Evolutionary conservation across 306 rosid genomes (phyloP).

Genomic region (Delonix regia): DNA sequence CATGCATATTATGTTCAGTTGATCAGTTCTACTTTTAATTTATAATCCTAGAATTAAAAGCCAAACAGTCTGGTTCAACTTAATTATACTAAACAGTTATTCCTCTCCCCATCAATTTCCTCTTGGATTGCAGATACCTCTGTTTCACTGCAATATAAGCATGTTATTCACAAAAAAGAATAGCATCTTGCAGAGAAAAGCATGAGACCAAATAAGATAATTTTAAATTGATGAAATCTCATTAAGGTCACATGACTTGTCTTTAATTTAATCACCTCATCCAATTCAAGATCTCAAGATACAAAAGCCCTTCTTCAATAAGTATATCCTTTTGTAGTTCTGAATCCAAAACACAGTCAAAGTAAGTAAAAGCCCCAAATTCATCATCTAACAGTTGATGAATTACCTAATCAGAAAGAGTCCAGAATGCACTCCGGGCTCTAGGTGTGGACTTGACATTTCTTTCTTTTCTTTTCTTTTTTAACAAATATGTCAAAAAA

Average conservation of each 20-base stretch:
- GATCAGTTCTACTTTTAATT: not conserved
- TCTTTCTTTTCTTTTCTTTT: too few species aligned
- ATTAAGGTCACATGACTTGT: not conserved
- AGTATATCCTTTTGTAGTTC: too few species aligned
- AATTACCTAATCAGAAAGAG: not conserved
- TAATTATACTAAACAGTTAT: not conserved
- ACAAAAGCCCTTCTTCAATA: too few species aligned
- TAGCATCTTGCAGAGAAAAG: not conserved
- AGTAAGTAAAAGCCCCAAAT: not conserved
- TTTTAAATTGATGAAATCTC: not conserved
- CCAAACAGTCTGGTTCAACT: not conserved
- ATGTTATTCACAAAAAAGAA: not conserved
- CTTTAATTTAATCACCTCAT: not conserved
- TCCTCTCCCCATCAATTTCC: not conserved
- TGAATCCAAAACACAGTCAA: not conserved
- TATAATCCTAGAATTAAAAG: not conserved
- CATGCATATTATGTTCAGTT: not conserved
- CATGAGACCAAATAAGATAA: not conserved
- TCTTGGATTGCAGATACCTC: not conserved
- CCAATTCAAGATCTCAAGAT: too few species aligned
- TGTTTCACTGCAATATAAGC: not conserved
- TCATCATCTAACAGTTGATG: not conserved
- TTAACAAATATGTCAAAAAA: not conserved
- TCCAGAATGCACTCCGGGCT: not conserved
- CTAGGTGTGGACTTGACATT: not conserved